These are phyloP conservation scores for Panellus pusillus DNA, from an alignment of 768 basidiomycete genomes.

Conservation along the genomic window DNA sequence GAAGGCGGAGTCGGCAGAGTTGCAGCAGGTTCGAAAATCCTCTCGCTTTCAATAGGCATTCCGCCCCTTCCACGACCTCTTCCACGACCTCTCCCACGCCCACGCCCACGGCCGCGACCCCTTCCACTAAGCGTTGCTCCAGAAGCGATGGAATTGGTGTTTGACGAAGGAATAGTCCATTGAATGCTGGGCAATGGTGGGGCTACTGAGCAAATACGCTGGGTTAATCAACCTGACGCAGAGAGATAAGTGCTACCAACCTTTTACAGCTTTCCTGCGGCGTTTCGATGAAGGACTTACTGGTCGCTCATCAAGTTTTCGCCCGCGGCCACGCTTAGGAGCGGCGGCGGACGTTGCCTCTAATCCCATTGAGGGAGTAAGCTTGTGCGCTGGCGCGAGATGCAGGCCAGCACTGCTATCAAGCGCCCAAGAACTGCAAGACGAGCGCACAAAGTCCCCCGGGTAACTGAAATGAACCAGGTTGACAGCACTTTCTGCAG, in stretches of 20 bases:
- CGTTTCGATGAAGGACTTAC: not conserved
- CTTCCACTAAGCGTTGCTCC: not conserved
- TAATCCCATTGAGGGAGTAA: not conserved
- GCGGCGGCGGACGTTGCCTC: not conserved
- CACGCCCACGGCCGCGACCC: not conserved
- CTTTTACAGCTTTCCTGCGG: constrained; percentile 3
- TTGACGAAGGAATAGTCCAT: constrained; percentile 1
- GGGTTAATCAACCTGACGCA: not conserved
- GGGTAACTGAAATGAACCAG: constrained; percentile 5
- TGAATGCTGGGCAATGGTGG: not conserved
- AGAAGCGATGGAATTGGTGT: not conserved
- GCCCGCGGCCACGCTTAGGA: not conserved
- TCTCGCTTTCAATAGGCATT: not conserved
- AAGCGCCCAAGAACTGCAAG: not conserved
- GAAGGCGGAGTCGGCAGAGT: not conserved
- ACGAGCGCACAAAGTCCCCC: not conserved
- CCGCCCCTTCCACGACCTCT: not conserved
- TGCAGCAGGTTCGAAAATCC: not conserved
- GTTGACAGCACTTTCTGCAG: not conserved
- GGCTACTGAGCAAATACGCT: not conserved
- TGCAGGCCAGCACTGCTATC: not conserved
- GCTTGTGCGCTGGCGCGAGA: constrained; percentile 9
- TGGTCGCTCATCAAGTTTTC: not conserved
- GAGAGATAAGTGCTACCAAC: not conserved
- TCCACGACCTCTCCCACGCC: not conserved